These are phyloP conservation scores for Cystofilobasidium bisporidii DNA, from an alignment of 768 basidiomycete species.

Conservation along the genomic window DNA sequence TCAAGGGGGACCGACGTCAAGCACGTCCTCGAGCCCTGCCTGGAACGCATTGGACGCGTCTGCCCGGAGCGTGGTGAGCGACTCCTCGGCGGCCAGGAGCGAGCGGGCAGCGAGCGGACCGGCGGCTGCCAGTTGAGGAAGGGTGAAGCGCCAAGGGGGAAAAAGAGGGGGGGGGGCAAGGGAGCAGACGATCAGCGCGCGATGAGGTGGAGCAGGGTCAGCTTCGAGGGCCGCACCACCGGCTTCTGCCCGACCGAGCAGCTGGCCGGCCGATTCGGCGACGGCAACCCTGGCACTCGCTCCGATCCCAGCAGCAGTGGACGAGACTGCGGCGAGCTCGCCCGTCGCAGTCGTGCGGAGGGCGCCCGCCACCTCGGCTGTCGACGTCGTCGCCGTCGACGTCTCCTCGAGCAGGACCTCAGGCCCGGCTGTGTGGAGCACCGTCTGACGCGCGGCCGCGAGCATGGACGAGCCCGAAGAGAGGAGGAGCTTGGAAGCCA, in stretches of 20 bases:
- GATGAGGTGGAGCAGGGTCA: too few species aligned
- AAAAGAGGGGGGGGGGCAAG: background rate
- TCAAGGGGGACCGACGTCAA: background rate
- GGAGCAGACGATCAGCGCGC: too few species aligned
- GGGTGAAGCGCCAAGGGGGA: background rate
- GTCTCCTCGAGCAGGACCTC: background rate
- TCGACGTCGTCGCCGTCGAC: background rate
- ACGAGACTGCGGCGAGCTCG: background rate
- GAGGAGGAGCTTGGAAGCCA: background rate
- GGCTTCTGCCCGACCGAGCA: background rate
- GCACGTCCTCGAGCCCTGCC: background rate
- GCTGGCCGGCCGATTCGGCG: background rate
- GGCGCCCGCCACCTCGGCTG: background rate
- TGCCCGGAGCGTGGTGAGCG: background rate
- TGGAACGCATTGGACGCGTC: conserved; percentile 2
- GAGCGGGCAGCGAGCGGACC: background rate
- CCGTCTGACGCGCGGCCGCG: background rate
- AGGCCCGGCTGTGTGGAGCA: background rate
- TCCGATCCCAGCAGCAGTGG: background rate
- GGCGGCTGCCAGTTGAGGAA: background rate
- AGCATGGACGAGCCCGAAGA: background rate
- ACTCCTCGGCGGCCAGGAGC: background rate
- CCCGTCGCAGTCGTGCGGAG: background rate
- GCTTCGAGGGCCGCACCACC: background rate
- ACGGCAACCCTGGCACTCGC: background rate